Base-by-base conservation (phyloP, 768 basidiomycete species). In the Trametes cinnabarina region DNA sequence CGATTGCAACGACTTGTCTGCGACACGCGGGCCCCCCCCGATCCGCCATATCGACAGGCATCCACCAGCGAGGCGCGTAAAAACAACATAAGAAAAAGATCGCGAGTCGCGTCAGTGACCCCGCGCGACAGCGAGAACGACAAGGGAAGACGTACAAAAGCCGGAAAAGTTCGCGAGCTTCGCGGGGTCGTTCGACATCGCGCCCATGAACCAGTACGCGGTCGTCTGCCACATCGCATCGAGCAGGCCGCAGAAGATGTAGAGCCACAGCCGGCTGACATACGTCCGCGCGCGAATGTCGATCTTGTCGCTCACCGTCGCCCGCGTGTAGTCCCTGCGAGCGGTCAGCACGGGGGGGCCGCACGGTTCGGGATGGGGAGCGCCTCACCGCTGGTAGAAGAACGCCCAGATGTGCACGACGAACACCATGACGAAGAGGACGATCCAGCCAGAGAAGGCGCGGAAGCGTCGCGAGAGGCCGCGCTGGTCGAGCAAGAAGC, bases 211-310 rank as follows among this genome's bases (percentile, higher is more conserved):
- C 88, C 88, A 90, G 69, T 91, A 90, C 5, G 85, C 83, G 0
- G 84, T 83, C 1, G 88, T 91, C 69, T 93, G 92, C 88, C 90
- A 93, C 82, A 90, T 86, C 1, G 90, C 78, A 61, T 93, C 92
- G 58, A 91, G 77, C 11, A 92, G 66, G 25, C 90, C 88, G 60
- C 83, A 88, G 71, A 85, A 82, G 61, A 89, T 81, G 71, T 85
- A 91, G 5, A 92, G 71, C 72, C 79, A 79, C 6, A 85, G 73
- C 49, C 78, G 78, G 42, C 76, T 80, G 10, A 78, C 71, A 66
- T 88, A 93, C 1, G 71, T 72, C 1, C 70, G 60, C 62, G 86
- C 82, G 51, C 68, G 72, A 48, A 89, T 82, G 68, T 90, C 88
- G 65, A 90, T 81, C 63, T 82, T 80, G 22, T 67, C 28, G 48